Evolutionary conservation across 371 early-diverging fungal species (phyloP), one percentile per base, ranked within the genome.

Genomic region (Dichotomocladium elegans): DNA sequence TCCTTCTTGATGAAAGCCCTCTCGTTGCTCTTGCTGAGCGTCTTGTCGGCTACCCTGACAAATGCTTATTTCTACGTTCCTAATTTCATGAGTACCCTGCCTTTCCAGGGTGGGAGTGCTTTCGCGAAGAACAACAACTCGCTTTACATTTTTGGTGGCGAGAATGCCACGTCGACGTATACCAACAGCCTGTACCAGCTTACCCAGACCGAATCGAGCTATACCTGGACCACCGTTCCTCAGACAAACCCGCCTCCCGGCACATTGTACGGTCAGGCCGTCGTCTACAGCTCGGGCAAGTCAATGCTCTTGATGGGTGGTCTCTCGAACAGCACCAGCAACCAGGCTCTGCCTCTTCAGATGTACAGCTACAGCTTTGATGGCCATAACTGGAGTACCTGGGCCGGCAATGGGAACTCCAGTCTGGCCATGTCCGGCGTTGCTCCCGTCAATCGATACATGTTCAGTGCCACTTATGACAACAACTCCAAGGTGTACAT

Each of bases 61-160:
- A 54, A 66, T 43, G 66, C 48, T n/a, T 66, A 61, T 37, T 62
- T 58, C 40, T 51, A 66, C 47, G 55, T 56, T 21, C 56, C 66
- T n/a, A 58, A 58, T 22, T 53, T 59, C 35, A 57, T 61, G 56
- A 43, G 51, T 33, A 47, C 55, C 25, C 25, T 65, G 25, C 69
- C 69, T 26, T 68, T 68, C 47, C 50, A 56, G 26, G 64, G 62
- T 29, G 69, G 69, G 14, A 68, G 64, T 61, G 62, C 62, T 19
- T 61, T 35, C 25, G 69, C 56, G 30, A 41, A 48, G 22, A 21
- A 21, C 21, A 55, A 53, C 37, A 44, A 61, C 34, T 64, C 64
- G 24, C 27, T 68, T 22, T 47, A 61, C 48, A 50, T 64, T 8
- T 68, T 61, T 41, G 69, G 69, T 25, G 69, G 69, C 40, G 69